These are phyloP conservation scores for Sporisorium reilianum DNA, from an alignment of 1,284 basidiomycete genomes.

Conservation along the genomic window DNA sequence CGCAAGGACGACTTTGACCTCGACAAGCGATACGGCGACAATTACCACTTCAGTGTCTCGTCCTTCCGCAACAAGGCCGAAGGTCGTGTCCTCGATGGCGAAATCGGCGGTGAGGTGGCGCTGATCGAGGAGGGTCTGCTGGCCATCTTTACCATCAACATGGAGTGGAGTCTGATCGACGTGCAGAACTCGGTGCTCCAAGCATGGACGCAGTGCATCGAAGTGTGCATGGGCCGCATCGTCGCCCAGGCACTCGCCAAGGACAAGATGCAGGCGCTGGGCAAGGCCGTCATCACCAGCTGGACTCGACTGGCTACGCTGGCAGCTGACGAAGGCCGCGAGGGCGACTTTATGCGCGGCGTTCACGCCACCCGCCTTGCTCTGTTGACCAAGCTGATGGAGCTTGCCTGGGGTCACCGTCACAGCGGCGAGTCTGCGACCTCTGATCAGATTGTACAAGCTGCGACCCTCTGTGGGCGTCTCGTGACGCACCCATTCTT, in stretches of 20 bases:
- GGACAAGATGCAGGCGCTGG: constrained; percentile 63
- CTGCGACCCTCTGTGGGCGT: constrained; percentile 76
- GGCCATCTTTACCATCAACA: constrained; percentile 76
- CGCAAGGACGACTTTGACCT: constrained; percentile 73
- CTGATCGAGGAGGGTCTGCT: constrained; percentile 68
- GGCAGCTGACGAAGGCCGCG: constrained; percentile 78
- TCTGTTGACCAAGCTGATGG: constrained; percentile 80
- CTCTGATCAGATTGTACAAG: constrained; percentile 74
- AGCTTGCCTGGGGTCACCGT: constrained; percentile 76
- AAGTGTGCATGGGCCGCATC: constrained; percentile 73
- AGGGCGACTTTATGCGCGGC: constrained; percentile 85
- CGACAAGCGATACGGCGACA: constrained; percentile 80
- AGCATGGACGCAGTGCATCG: constrained; percentile 82
- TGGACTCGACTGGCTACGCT: constrained; percentile 52
- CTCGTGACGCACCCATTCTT: constrained; percentile 82
- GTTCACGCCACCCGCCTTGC: constrained; percentile 82
- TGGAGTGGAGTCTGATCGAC: constrained; percentile 86
- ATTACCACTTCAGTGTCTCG: constrained; percentile 76
- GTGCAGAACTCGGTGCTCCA: constrained; percentile 80
- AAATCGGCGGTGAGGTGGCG: constrained; percentile 35
- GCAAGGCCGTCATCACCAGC: constrained; percentile 30
- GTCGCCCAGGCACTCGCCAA: constrained; percentile 76
- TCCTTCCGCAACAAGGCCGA: constrained; percentile 64
- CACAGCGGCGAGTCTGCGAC: constrained; percentile 25
- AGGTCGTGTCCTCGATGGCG: constrained; percentile 52